Base-by-base conservation (phyloP, 306 rosid genomes). In the Coriaria nepalensis region DNA sequence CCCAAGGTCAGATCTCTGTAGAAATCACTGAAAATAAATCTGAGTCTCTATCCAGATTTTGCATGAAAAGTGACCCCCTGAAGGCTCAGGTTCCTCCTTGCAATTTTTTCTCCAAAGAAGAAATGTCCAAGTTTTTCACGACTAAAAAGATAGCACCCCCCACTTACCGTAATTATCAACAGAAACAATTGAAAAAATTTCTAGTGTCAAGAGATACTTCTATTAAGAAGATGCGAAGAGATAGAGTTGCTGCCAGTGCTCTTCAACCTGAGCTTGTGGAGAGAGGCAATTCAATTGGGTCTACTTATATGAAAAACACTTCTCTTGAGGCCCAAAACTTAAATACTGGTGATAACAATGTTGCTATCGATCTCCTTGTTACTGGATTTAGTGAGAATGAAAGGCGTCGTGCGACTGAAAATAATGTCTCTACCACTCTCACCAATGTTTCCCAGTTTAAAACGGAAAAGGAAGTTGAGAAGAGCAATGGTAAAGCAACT, bases 61-160 rank as follows among this genome's bases (percentile, higher is more conserved):
- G 53, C 57, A 8, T 59, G 52, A 64, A 62, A 70, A 65, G 73
- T 59, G 77, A 69, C 57, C 98, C 98, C 52, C 53, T 85, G 50
- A 76, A 64, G 51, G 78, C 93, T 51, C 96, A 85, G 73, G 57
- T 82, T 69, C 98, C 94, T 73, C 82, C 94, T 45, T 49, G 68
- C 61, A 74, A 82, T 64, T 47, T 73, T 45, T 79, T 90, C 62
- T 85, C 94, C 48, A 90, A 67, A 64, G 79, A 68, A 49, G 81
- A 79, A 55, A 81, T 85, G 87, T 75, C 92, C 59, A 56, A 57
- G 53, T 90, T 71, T 69, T 63, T 71, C n/a, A 68, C 54, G 59
- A 79, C 67, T 43, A 79, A 75, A 59, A 68, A 53, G 67, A 51
- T 77, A 41, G 59, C 85, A 34, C 79, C 78, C 37, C 72, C 70